Base-by-base conservation (phyloP, 208 protist genomes). In the Phytomonas sp. region DNA sequence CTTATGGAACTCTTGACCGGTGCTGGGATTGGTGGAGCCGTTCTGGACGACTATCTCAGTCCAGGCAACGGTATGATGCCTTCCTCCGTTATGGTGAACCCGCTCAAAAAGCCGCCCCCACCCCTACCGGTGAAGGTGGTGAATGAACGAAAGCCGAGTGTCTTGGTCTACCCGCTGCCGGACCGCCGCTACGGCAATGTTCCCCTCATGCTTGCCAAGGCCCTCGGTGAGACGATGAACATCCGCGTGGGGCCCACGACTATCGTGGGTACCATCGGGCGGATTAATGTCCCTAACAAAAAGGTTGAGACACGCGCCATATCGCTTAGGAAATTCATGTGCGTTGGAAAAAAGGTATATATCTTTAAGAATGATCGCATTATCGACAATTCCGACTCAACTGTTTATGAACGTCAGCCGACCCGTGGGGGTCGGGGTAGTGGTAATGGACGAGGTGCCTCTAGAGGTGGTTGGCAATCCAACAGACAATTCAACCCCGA, bases 291-390 rank as follows among this genome's bases (percentile, higher is more conserved):
- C 29, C 88, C 87, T 2, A 94, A 91, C 66, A 79, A 82, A 70
- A 89, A 91, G 36, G 87, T 97, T 5, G 88, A 93, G 73, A 79
- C 82, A 31, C 90, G 90, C 19, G 89, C 88, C n/a, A 63, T 97
- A 31, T 73, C 75, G 42, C 49, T 93, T 45, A 86, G 93, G 69
- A 74, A 71, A 12, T 97, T 97, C 73, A 82, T 40, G 6, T 97
- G 92, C 75, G 69, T 84, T 2, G 90, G 85, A 19, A 73, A 82
- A 60, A 90, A 84, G 66, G 81, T 94, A 6, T 82, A 87, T 71
- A 80, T 97, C 45, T 87, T 95, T 67, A 89, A 88, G 69, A 97
- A 97, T 72, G 88, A 97, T 71, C 86, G 89, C 60, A 92, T 97
- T 66, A 81, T 95, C 59, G 89, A 94, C 70, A 82, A 92, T 74